phyloP scores from a whole-genome alignment of 129 eudicot species.

The sunflower (Helianthus annuus) region DNA sequence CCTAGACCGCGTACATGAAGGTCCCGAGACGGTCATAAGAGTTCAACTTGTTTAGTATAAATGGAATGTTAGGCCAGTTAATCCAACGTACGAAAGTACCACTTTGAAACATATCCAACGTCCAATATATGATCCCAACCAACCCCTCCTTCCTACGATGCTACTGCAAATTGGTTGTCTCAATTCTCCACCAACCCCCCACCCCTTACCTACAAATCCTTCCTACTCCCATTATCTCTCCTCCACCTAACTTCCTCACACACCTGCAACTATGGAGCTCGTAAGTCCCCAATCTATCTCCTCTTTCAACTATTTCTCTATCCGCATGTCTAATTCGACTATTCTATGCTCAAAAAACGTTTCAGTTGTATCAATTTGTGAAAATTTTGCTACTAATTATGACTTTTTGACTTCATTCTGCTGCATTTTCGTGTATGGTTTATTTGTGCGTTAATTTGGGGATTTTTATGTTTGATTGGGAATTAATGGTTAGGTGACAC shows the following conservation, averaged over 20 bases:
- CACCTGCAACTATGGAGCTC: constrained; percentile 31
- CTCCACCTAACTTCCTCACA: constrained; percentile 13
- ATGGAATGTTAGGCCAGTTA: background rate
- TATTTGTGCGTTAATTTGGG: background rate
- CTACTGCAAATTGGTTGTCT: background rate
- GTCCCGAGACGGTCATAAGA: too few species aligned
- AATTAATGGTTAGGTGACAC: constrained; percentile 31
- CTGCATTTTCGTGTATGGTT: constrained; percentile 12
- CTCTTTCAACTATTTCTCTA: background rate
- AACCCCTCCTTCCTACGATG: constrained; percentile 15
- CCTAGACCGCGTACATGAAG: too few species aligned
- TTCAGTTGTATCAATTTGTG: background rate
- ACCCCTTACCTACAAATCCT: background rate
- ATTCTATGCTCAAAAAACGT: background rate
- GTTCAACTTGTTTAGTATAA: too few species aligned
- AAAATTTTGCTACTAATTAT: background rate
- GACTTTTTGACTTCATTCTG: background rate
- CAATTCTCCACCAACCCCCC: constrained; percentile 27
- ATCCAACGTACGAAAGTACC: constrained; percentile 25
- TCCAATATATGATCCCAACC: constrained; percentile 28
- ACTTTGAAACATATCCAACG: constrained; percentile 15
- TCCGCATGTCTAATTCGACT: background rate
- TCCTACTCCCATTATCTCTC: constrained; percentile 12
- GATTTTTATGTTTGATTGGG: constrained; percentile 4
- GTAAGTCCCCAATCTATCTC: constrained; percentile 14